These are phyloP conservation scores for Arctium lappa DNA, from an alignment of 129 eudicot species.

Conservation along the genomic window DNA sequence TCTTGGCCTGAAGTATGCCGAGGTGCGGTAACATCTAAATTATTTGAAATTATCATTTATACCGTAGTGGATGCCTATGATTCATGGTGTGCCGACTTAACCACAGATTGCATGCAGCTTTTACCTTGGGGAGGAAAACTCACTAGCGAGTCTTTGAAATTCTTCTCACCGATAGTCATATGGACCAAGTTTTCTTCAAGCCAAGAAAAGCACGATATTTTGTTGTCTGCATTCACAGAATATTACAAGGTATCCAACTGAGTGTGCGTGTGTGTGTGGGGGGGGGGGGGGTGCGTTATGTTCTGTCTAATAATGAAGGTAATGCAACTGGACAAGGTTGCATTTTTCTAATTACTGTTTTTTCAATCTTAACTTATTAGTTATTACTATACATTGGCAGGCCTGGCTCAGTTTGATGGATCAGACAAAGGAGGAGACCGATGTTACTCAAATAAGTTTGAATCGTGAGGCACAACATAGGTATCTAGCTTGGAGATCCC, in stretches of 20 bases:
- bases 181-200: slow-evolving; percentile 83
- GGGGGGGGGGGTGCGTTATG: background rate
- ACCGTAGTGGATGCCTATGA: slow-evolving; percentile 16
- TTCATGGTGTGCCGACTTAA: slow-evolving; percentile 39
- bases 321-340: background rate
- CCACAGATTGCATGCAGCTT: slow-evolving; percentile 85
- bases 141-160: slow-evolving; percentile 79
- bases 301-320: background rate
- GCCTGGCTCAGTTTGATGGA: slow-evolving; percentile 84
- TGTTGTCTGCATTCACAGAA: slow-evolving; percentile 83
- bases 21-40: slow-evolving; percentile 39
- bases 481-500: slow-evolving; percentile 89
- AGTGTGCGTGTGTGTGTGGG: background rate
- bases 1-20: slow-evolving; percentile 74
- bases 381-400: slow-evolving; percentile 30
- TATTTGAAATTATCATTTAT: background rate
- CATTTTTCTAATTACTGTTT: background rate
- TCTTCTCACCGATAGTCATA: slow-evolving; percentile 92
- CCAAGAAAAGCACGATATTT: slow-evolving; percentile 43
- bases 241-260: slow-evolving; percentile 61
- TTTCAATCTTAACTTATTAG: background rate
- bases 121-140: slow-evolving; percentile 98
- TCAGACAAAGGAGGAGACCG: slow-evolving; percentile 48
- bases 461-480: slow-evolving; percentile 80
- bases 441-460: slow-evolving; percentile 36